These are phyloP conservation scores for Epipyxis sp. DNA, from an alignment of 108 stramenopile species.

Conservation along the genomic window DNA sequence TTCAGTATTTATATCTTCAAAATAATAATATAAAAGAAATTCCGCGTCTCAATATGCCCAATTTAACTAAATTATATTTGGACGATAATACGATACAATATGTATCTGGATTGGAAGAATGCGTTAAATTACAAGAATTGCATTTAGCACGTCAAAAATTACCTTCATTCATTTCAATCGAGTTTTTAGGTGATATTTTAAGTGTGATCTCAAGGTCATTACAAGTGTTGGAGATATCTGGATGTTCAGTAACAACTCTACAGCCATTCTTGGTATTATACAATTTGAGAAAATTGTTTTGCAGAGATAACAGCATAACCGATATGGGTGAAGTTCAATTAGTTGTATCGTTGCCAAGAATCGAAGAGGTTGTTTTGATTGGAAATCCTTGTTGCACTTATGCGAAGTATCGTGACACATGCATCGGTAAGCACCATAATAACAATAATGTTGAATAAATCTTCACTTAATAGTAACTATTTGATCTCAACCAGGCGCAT, in stretches of 20 bases:
- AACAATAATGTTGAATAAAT: too few species aligned
- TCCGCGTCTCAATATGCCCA: slow-evolving; percentile 1
- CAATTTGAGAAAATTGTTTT: background rate
- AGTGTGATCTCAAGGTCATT: background rate
- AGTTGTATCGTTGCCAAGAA: slow-evolving; percentile 2
- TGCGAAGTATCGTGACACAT: slow-evolving; percentile 2
- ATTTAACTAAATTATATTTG: slow-evolving; percentile 19
- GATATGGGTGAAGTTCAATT: slow-evolving; percentile 17
- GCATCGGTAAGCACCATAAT: too few species aligned
- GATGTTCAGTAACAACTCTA: background rate
- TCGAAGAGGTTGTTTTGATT: slow-evolving; percentile 3
- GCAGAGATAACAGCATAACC: background rate
- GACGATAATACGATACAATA: slow-evolving; percentile 12
- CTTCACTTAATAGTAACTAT: too few species aligned
- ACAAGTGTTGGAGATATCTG: slow-evolving; percentile 27
- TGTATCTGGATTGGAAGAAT: slow-evolving; percentile 5
- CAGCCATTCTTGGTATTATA: slow-evolving; percentile 1
- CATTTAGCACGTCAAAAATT: background rate
- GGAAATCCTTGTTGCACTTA: slow-evolving; percentile 16
- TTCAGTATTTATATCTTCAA: slow-evolving; percentile 26
- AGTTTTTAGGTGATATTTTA: background rate
- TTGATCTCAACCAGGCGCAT: too few species aligned
- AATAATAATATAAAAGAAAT: slow-evolving; percentile 12
- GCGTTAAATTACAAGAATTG: background rate
- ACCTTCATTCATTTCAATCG: background rate